Percentiles rank a stretch among this genome's conserved stretches.
These are phyloP conservation scores for Lactarius quietus DNA, from an alignment of 768 basidiomycete genomes.

Conservation along the genomic window DNA sequence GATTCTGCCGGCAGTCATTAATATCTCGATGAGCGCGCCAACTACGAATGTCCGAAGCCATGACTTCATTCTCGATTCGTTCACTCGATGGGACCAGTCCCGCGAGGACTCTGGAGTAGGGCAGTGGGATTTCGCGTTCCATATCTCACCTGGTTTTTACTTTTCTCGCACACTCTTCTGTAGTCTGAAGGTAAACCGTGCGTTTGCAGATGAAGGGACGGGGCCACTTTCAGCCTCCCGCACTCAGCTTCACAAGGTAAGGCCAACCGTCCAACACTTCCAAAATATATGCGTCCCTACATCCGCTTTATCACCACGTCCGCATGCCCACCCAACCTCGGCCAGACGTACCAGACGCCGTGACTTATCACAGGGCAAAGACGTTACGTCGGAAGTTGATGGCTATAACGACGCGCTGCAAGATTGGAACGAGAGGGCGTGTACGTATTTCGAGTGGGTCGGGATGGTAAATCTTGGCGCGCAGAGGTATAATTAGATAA, in stretches of 20 bases:
- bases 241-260: slow-evolving; percentile 24
- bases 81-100: slow-evolving; percentile 18
- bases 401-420: slow-evolving; percentile 40
- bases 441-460: slow-evolving; percentile 64
- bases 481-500: slow-evolving; percentile 46
- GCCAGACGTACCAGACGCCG: slow-evolving; percentile 6
- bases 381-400: background rate
- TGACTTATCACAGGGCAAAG: background rate
- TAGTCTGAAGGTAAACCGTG: background rate
- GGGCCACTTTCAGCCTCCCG: slow-evolving; percentile 4
- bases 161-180: slow-evolving; percentile 8
- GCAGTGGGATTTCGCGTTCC: slow-evolving; percentile 26
- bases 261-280: slow-evolving; percentile 29
- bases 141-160: slow-evolving; percentile 15
- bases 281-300: slow-evolving; percentile 43
- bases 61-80: slow-evolving; percentile 9
- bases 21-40: slow-evolving; percentile 8
- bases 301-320: slow-evolving; percentile 32
- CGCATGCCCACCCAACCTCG: slow-evolving; percentile 22
- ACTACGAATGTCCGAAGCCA: slow-evolving; percentile 17
- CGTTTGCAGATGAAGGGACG: background rate
- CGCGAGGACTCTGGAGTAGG: slow-evolving; percentile 23
- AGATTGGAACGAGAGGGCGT: slow-evolving; percentile 47
- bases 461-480: slow-evolving; percentile 66
- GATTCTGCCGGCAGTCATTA: slow-evolving; percentile 1